Evolutionary conservation across 2,329 filamentous ascomycete species (phyloP).

Genomic region (Phaeosphaeria sp.): DNA sequence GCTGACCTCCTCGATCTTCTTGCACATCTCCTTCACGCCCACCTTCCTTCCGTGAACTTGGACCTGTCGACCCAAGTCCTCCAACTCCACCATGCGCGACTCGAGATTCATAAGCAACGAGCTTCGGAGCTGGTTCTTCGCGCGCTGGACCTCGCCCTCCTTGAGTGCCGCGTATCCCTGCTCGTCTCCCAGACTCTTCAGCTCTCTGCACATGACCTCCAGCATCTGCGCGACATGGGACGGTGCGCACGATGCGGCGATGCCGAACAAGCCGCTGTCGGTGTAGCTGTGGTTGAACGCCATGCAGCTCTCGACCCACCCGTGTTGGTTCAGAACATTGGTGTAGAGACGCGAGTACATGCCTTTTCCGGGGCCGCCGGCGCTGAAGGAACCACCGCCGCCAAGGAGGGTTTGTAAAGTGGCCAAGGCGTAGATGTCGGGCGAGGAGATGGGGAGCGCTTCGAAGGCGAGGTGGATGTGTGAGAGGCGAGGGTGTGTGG

Average conservation of each 20-base stretch:
- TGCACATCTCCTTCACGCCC: conserved; percentile 91
- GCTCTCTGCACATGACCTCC: conserved; percentile 92
- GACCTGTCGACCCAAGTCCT: conserved; percentile 92
- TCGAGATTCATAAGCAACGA: conserved; percentile 97
- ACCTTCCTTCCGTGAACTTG: conserved; percentile 96
- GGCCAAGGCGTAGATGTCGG: conserved; percentile 95
- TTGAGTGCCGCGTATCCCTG: conserved; percentile 76
- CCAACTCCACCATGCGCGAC: conserved; percentile 94
- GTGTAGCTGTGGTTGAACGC: conserved; percentile 98
- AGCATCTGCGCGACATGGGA: conserved; percentile 82
- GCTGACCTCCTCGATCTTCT: conserved; percentile 81
- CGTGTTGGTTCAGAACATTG: conserved; percentile 95
- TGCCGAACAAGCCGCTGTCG: conserved; percentile 93
- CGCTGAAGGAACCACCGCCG: conserved; percentile 94
- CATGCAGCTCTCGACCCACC: conserved; percentile 95
- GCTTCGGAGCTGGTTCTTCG: conserved; percentile 94
- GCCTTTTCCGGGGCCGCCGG: conserved; percentile 94
- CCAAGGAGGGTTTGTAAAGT: conserved; percentile 95
- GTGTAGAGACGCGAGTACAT: conserved; percentile 99
- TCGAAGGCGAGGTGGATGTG: conserved; percentile 97
- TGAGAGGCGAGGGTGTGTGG: conserved; percentile 79
- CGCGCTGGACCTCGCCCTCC: conserved; percentile 80
- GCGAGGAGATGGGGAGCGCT: conserved; percentile 85
- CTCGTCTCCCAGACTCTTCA: conserved; percentile 78
- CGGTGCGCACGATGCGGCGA: conserved; percentile 84